Evolutionary conservation across 805 yeast species (phyloP).

Genomic region (Tetrapisispora taiwanensis): DNA sequence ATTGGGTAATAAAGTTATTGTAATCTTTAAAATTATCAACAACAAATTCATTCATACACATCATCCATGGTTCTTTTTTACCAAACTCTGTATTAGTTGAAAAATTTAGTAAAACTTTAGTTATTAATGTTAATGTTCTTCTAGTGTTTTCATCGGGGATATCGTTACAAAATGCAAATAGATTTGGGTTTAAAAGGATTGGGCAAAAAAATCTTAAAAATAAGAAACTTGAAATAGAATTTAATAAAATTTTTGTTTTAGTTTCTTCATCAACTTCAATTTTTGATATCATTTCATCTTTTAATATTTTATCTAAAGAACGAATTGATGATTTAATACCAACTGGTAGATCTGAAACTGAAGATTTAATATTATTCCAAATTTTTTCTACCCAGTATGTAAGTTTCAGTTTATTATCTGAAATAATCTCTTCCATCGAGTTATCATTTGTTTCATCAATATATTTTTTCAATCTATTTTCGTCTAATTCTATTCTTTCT

Average conservation of each 20-base stretch:
- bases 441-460: conserved; percentile 29
- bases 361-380: conserved; percentile 55
- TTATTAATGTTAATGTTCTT: conserved; percentile 68
- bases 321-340: conserved; percentile 56
- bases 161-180: conserved; percentile 59
- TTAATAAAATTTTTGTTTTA: conserved; percentile 35
- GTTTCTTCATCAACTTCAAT: conserved; percentile 31
- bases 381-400: conserved; percentile 42
- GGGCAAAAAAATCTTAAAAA: conserved; percentile 85
- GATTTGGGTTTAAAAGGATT: conserved; percentile 79
- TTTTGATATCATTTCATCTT: conserved; percentile 46
- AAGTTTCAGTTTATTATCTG: conserved; percentile 41
- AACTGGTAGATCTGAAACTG: conserved; percentile 67
- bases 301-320: conserved; percentile 39
- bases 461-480: conserved; percentile 39
- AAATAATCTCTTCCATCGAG: conserved; percentile 25
- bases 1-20: conserved; percentile 56
- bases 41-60: conserved; percentile 59
- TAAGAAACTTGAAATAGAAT: conserved; percentile 74
- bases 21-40: conserved; percentile 47
- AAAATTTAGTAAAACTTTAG: conserved; percentile 68
- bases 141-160: conserved; percentile 67
- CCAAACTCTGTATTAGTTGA: conserved; percentile 70
- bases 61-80: conserved; percentile 75
- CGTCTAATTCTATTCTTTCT: conserved; percentile 73